Percentiles rank a stretch among this genome's conserved stretches.
These are phyloP conservation scores for Trifolium dubium DNA, from an alignment of 306 rosid species.

Conservation along the genomic window DNA sequence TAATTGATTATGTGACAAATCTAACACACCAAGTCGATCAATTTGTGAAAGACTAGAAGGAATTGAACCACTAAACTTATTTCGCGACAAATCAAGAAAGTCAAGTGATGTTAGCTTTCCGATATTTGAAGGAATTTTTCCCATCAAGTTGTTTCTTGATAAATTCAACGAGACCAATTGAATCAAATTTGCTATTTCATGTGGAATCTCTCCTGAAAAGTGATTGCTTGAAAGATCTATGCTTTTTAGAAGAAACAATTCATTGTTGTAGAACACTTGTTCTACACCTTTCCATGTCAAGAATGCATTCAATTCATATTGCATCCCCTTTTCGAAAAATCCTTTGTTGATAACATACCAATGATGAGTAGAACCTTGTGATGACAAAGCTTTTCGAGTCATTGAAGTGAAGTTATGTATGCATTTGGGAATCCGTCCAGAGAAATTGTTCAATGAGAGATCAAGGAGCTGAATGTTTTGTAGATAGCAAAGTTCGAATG, in stretches of 20 bases:
- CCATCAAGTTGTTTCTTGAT: background rate
- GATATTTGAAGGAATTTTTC: background rate
- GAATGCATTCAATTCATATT: background rate
- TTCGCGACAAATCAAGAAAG: background rate
- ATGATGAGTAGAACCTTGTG: too few species aligned
- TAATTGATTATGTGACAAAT: background rate
- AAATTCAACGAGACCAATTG: background rate
- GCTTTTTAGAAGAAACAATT: background rate
- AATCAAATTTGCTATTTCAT: background rate
- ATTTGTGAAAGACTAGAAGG: background rate
- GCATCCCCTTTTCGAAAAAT: rapidly evolving
- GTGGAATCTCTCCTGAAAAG: background rate
- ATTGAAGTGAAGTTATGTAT: slow-evolving; percentile 36
- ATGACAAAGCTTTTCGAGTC: background rate
- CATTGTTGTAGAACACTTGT: background rate
- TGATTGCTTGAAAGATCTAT: background rate
- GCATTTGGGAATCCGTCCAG: slow-evolving; percentile 26
- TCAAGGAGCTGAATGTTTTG: slow-evolving; percentile 23
- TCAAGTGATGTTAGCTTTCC: background rate
- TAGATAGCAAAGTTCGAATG: slow-evolving; percentile 24
- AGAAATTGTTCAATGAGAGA: slow-evolving; percentile 29
- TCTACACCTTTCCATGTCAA: slow-evolving; percentile 44
- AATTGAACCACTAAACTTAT: background rate
- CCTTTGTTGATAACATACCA: rapidly evolving
- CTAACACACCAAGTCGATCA: background rate